These are phyloP conservation scores for Monilinia fructigena DNA, from an alignment of 2,329 filamentous ascomycete species.

Conservation along the genomic window DNA sequence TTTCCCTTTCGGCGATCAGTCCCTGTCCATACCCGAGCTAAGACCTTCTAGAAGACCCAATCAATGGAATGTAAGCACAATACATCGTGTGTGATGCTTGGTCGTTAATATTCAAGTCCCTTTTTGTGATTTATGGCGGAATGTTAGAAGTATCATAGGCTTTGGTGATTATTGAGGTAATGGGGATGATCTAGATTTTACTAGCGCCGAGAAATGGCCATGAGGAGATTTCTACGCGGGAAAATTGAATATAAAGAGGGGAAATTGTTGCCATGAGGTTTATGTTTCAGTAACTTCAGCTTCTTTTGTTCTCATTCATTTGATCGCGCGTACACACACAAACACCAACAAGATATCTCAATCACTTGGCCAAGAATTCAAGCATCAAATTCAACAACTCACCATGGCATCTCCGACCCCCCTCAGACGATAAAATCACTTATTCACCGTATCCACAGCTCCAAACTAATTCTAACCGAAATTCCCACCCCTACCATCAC, in stretches of 20 bases:
- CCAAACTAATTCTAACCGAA: slow-evolving; percentile 16
- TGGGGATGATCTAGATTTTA: background rate
- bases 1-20: background rate
- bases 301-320: background rate
- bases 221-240: background rate
- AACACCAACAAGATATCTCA: background rate
- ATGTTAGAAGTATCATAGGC: background rate
- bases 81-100: background rate
- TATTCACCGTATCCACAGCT: slow-evolving; percentile 10
- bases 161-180: background rate
- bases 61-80: background rate
- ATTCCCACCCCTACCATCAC: background rate
- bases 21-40: slow-evolving; percentile 1
- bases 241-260: slow-evolving; percentile 13
- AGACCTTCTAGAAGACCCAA: background rate
- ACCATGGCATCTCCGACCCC: background rate
- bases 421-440: slow-evolving; percentile 9
- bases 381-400: background rate
- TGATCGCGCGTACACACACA: background rate
- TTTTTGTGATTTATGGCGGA: background rate
- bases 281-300: background rate
- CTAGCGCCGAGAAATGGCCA: background rate
- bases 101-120: background rate
- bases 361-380: background rate
- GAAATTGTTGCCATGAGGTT: background rate